These are phyloP conservation scores for Piper betle DNA, from an alignment of 164 flowering plant genomes.

Conservation along the genomic window DNA sequence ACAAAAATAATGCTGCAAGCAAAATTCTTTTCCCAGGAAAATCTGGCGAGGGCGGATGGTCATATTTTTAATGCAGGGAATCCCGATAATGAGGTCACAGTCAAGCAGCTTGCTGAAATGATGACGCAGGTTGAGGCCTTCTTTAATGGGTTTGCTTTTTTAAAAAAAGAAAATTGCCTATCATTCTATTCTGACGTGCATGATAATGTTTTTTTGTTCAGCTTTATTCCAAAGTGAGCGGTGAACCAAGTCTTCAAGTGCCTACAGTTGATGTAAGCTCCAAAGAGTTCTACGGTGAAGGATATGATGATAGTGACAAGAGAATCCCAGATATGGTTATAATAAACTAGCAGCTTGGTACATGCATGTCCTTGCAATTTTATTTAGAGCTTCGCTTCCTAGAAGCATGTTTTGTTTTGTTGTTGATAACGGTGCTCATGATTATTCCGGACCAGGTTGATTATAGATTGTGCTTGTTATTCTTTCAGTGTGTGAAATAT, in stretches of 20 bases:
- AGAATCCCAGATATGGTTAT: slow-evolving; percentile 97
- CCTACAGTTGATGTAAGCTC: slow-evolving; percentile 92
- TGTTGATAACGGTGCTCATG: not conserved
- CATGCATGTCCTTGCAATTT: not conserved
- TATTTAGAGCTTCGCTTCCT: too few species aligned
- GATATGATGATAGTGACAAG: slow-evolving; percentile 95
- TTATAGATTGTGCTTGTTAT: too few species aligned
- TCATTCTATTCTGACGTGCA: not conserved
- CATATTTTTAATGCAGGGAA: slow-evolving; percentile 24
- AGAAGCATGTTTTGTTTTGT: not conserved
- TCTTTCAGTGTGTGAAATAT: too few species aligned
- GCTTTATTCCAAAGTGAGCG: slow-evolving; percentile 85
- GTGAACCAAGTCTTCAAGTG: slow-evolving; percentile 46
- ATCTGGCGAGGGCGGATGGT: slow-evolving; percentile 16
- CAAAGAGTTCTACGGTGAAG: slow-evolving; percentile 92
- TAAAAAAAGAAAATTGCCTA: not conserved
- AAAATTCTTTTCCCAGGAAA: slow-evolving; percentile 8
- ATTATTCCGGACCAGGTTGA: not conserved
- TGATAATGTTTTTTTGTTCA: slow-evolving; percentile 10
- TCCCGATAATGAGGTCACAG: slow-evolving; percentile 21
- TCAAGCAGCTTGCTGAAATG: slow-evolving; percentile 20
- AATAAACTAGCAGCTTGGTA: slow-evolving; percentile 87
- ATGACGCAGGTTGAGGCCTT: slow-evolving; percentile 15
- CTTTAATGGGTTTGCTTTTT: not conserved
- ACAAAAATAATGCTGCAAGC: not conserved